Evolutionary conservation across 2,329 filamentous ascomycete genomes (phyloP).

Genomic region (Myriangium duriaei): DNA sequence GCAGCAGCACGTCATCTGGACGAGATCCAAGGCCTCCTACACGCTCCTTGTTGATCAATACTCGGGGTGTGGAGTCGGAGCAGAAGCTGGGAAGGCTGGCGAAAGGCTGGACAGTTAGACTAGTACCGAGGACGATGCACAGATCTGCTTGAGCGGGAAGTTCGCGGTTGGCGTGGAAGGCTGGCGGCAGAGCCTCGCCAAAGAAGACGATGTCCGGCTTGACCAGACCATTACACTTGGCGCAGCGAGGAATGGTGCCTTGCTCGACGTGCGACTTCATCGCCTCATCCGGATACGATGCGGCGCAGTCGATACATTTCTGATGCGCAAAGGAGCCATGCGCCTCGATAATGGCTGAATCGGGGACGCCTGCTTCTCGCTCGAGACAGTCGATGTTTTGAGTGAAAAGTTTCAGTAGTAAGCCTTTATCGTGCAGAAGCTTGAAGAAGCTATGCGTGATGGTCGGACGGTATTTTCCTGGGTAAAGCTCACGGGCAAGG

Average conservation of each 20-base stretch:
- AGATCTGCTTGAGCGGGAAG: conserved; percentile 56
- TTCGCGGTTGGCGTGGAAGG: conserved; percentile 49
- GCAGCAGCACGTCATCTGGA: conserved; percentile 69
- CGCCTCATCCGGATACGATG: conserved; percentile 54
- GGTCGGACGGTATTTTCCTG: conserved; percentile 78
- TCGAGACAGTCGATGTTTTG: conserved; percentile 98
- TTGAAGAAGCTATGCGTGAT: conserved; percentile 81
- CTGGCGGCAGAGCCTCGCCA: conserved; percentile 56
- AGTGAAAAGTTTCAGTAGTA: conserved; percentile 79
- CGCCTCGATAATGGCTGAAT: conserved; percentile 74
- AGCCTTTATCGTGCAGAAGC: conserved; percentile 64
- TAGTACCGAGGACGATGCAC: conserved; percentile 78
- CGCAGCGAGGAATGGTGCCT: conserved; percentile 60
- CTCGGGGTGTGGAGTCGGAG: conserved; percentile 50
- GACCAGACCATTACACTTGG: conserved; percentile 61
- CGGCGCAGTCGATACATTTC: conserved; percentile 79
- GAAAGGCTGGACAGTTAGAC: conserved; percentile 78
- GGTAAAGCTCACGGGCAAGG: conserved; percentile 82
- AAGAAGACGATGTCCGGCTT: conserved; percentile 97
- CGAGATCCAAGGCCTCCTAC: conserved; percentile 69
- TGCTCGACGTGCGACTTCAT: conserved; percentile 59
- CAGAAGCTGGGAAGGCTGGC: conserved; percentile 62
- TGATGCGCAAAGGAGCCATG: conserved; percentile 92
- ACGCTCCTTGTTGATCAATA: conserved; percentile 76
- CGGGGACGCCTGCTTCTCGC: conserved; percentile 69